Conservation (phyloP, 2,329 filamentous ascomycete species). For the Exophiala dermatitidis region DNA sequence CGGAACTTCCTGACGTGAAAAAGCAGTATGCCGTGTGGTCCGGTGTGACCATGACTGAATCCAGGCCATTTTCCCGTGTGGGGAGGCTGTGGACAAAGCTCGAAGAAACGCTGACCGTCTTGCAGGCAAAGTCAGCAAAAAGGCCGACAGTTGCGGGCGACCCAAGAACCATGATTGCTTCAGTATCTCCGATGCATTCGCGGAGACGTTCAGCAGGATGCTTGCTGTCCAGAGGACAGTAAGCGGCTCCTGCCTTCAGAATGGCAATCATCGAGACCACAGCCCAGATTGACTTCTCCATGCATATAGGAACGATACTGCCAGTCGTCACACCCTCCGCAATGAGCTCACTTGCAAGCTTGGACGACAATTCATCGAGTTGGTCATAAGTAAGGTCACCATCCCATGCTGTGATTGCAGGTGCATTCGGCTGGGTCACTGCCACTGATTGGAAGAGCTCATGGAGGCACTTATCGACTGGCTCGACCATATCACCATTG, state of each 20-base stretch:
- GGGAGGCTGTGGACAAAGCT: neutral
- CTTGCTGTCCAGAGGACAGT: conserved; percentile 35
- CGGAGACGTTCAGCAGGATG: conserved; percentile 34
- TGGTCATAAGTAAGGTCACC: neutral
- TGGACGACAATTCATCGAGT: neutral
- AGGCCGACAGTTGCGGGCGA: conserved; percentile 8
- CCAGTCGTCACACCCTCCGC: neutral
- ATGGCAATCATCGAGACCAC: conserved; percentile 36
- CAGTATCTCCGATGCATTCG: too few species aligned
- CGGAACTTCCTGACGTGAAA: conserved; percentile 52
- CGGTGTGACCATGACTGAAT: neutral
- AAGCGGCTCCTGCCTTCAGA: conserved; percentile 38
- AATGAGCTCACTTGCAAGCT: neutral
- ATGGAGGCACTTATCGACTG: neutral
- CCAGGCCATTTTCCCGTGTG: neutral
- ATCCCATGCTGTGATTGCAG: neutral
- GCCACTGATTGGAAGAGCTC: neutral
- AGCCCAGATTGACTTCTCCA: conserved; percentile 38
- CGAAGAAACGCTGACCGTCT: neutral
- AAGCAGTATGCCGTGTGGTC: conserved; percentile 44
- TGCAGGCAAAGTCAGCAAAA: neutral
- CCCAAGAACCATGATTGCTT: conserved; percentile 31
- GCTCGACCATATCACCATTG: neutral
- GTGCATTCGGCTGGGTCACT: neutral
- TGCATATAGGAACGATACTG: conserved; percentile 32